Evolutionary conservation across 2,329 filamentous ascomycete genomes (phyloP), one percentile per base, ranked within the genome.

Genomic region (Ophiognomonia clavigignenti-juglandacearum): DNA sequence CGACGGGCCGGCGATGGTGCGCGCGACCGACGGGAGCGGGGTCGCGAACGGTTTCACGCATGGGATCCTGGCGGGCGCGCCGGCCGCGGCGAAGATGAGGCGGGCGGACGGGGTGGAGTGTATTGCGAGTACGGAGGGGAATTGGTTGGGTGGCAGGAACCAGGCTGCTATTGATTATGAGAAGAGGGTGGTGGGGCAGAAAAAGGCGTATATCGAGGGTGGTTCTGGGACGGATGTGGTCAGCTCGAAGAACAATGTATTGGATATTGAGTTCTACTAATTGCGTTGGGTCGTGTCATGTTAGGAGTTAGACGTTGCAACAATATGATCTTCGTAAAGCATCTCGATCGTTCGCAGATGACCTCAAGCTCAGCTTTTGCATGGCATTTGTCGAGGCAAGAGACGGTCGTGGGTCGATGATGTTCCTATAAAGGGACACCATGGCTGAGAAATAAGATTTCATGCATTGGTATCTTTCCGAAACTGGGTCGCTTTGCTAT

Each of bases 161-260:
- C 45, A 47, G 39, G 45, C 39, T 37, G 45, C 45, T 2, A 43
- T 43, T 39, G 45, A 47, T 24, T 43, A 47, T 11, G 45, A 47
- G 34, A 47, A 47, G 14, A 43, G 37, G 32, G 45, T 39, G 6
- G 45, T 47, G 8, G 45, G 45, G 20, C 39, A 47, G 39, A 47
- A 47, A 39, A 47, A 43, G 45, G 45, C 39, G 20, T 47, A 43
- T 24, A 47, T 47, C 26, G 16, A 16, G 2, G 39, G 45, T 2
- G 45, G 45, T 7, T 43, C 39, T 9, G 45, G 45, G 6, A 43
- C 45, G 9, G 22, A 32, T 47, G 45, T 39, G 6, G 45, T 47
- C 4, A 47, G 37, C 31, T 47, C 39, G 11, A 37, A 37, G 39
- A 47, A 47, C 20, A 43, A 47, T 16, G 36, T 24, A 20, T 31